Percentiles rank a stretch among this genome's conserved stretches.
Conservation (phyloP, 164 flowering plant species). For the Stephania cephalantha region DNA sequence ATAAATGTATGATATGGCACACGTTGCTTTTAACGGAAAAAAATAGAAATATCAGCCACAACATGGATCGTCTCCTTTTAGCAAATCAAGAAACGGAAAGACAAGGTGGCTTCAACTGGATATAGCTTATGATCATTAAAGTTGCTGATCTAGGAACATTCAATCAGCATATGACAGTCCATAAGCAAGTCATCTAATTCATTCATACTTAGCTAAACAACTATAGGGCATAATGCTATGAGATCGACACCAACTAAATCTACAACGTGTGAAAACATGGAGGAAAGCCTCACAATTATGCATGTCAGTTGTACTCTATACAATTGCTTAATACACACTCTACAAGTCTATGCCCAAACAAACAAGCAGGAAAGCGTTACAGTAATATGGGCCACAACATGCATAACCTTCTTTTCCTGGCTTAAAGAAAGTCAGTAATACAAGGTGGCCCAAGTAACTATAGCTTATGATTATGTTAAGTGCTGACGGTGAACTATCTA, state of each 20-base stretch:
- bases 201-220: no score
- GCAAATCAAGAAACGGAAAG: not conserved
- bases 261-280: no score
- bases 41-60: not conserved
- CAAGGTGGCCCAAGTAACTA: not conserved
- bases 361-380: not conserved
- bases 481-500: not conserved
- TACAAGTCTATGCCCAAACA: no score
- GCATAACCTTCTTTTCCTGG: not conserved
- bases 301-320: no score
- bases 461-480: constrained; percentile 3
- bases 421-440: not conserved
- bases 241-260: no score
- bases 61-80: not conserved
- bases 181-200: not conserved
- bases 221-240: no score
- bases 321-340: no score
- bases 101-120: not conserved
- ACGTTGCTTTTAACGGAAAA: no score
- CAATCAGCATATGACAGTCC: not conserved
- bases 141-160: not conserved
- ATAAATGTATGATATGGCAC: no score
- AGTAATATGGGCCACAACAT: not conserved
- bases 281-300: no score
- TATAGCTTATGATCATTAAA: not conserved